Percentiles rank a stretch among this genome's conserved stretches.
phyloP scores from a whole-genome alignment of 192 early-diverging fungal species.

The Rhizophagus prolifer region DNA sequence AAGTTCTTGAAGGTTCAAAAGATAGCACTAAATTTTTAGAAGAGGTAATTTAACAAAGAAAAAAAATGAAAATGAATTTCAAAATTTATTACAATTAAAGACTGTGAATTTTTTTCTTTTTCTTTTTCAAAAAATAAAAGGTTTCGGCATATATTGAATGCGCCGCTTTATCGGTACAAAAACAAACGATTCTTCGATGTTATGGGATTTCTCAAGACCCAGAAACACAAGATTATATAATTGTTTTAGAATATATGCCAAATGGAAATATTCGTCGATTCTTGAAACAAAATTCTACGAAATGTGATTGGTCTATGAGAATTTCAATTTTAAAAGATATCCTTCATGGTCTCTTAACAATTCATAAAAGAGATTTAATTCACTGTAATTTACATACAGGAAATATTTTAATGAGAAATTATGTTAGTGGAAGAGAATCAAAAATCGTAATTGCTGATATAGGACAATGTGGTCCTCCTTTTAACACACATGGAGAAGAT shows the following conservation, averaged over 20 bases:
- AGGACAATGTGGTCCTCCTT: background rate
- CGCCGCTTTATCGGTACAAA: background rate
- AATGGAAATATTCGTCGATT: background rate
- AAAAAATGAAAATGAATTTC: too few relatives aligned
- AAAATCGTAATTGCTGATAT: background rate
- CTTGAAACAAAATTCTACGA: background rate
- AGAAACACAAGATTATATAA: constrained; percentile 36
- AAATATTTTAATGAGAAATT: constrained; percentile 40
- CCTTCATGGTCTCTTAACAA: constrained; percentile 31
- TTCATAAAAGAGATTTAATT: constrained; percentile 41
- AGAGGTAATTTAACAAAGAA: constrained; percentile 1
- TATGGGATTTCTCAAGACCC: constrained; percentile 40
- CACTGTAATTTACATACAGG: constrained; percentile 45
- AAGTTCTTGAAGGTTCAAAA: background rate
- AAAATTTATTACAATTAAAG: too few relatives aligned
- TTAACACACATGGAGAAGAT: background rate
- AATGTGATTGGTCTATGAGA: background rate
- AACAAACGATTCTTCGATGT: background rate
- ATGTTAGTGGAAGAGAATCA: background rate
- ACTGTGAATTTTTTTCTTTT: background rate
- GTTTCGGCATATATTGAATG: background rate
- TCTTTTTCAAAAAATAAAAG: background rate
- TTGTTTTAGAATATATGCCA: constrained; percentile 40
- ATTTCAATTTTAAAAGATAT: constrained; percentile 28
- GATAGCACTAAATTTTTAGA: background rate